Conservation (phyloP, 2,329 filamentous ascomycete genomes). For the Claviceps monticola region DNA sequence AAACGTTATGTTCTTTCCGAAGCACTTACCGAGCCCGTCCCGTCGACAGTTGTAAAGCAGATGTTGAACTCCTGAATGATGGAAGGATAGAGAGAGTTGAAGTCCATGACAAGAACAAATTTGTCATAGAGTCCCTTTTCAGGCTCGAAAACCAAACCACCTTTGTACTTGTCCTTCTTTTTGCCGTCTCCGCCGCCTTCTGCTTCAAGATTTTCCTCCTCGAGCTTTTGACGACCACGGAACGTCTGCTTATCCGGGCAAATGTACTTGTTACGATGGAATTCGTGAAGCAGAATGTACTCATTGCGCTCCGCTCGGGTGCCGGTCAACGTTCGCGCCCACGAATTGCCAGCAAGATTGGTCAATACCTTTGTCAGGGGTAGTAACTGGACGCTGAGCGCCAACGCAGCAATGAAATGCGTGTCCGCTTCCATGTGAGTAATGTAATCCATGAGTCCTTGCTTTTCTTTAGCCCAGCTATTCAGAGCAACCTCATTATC, state of each 20-base stretch:
- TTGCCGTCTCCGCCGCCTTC: slow-evolving; percentile 60
- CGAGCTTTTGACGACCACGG: slow-evolving; percentile 56
- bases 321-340: slow-evolving; percentile 89
- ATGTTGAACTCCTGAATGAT: slow-evolving; percentile 99
- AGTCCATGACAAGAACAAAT: slow-evolving; percentile 98
- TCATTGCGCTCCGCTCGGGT: slow-evolving; percentile 96
- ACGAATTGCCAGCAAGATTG: slow-evolving; percentile 93
- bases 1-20: not conserved
- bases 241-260: slow-evolving; percentile 88
- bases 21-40: slow-evolving; percentile 50
- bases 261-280: slow-evolving; percentile 93
- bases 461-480: slow-evolving; percentile 64
- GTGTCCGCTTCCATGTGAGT: slow-evolving; percentile 92
- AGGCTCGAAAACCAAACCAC: slow-evolving; percentile 93
- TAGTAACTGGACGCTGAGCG: slow-evolving; percentile 78
- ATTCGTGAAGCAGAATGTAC: slow-evolving; percentile 96
- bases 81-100: slow-evolving; percentile 95
- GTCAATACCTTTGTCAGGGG: slow-evolving; percentile 90
- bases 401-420: slow-evolving; percentile 86
- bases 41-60: slow-evolving; percentile 94
- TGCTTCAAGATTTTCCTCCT: slow-evolving; percentile 57
- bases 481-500: slow-evolving; percentile 80
- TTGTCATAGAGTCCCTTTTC: slow-evolving; percentile 97
- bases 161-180: slow-evolving; percentile 99
- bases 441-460: slow-evolving; percentile 84